A percentile compares a stretch with the other conserved stretches of the same genome.
phyloP scores from a whole-genome alignment of 2,329 filamentous ascomycete species.

The Nemania bipapillata region DNA sequence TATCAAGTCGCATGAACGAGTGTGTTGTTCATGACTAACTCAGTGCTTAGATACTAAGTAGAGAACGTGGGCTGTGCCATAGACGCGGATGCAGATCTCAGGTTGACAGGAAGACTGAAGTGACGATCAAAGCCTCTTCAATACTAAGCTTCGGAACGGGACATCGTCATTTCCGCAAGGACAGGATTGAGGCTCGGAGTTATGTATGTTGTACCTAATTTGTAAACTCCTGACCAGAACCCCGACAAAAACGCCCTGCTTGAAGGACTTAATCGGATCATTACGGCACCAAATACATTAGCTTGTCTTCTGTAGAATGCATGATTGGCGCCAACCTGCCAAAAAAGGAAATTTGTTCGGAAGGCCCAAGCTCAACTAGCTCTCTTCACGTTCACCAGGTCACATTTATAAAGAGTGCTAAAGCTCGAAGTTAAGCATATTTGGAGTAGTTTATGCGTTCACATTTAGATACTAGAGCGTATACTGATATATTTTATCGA shows the following conservation, averaged over 20 bases:
- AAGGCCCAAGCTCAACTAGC: not conserved
- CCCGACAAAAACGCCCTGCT: conserved; percentile 2
- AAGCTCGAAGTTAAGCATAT: not conserved
- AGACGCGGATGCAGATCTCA: not conserved
- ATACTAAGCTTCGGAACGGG: not conserved
- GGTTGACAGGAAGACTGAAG: not conserved
- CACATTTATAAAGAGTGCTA: not conserved
- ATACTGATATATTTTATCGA: not conserved
- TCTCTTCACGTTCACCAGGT: not conserved
- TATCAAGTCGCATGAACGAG: conserved; percentile 8
- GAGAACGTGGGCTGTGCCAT: not conserved
- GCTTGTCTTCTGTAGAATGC: conserved; percentile 16
- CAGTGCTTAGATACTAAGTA: not conserved
- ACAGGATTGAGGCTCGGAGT: not conserved
- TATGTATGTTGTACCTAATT: conserved; percentile 9
- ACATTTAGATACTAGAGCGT: not conserved
- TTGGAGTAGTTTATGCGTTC: conserved; percentile 4
- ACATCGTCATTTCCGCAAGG: not conserved
- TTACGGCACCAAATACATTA: conserved; percentile 14
- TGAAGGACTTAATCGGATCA: not conserved
- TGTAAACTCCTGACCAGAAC: not conserved
- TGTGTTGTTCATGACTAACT: not conserved
- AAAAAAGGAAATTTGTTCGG: conserved; percentile 22
- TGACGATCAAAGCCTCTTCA: conserved; percentile 12
- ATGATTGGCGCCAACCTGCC: conserved; percentile 19